Percentiles rank a stretch among this genome's conserved stretches.
These are phyloP conservation scores for Paraleonurus japonicus DNA, from an alignment of 257 asterid genomes.

Conservation along the genomic window DNA sequence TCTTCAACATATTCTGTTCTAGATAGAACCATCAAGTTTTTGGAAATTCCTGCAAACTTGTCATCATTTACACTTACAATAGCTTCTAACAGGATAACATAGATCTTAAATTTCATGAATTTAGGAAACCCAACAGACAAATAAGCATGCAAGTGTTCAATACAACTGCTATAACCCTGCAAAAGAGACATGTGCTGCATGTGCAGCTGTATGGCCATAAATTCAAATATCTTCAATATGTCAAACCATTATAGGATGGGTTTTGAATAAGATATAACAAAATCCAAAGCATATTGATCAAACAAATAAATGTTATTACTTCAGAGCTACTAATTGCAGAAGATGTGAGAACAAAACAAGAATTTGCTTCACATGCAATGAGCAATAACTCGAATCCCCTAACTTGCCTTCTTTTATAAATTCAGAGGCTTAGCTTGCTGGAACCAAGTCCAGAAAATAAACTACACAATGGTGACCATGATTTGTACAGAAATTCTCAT, in stretches of 20 bases:
- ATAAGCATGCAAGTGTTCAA: neutral
- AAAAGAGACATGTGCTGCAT: neutral
- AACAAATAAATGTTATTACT: neutral
- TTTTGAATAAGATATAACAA: neutral
- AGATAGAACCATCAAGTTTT: neutral
- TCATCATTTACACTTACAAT: neutral
- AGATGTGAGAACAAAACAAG: neutral
- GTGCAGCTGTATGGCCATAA: neutral
- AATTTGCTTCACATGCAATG: neutral
- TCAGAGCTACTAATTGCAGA: neutral
- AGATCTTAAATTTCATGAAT: neutral
- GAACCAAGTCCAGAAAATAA: constrained; percentile 9
- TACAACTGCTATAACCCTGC: neutral
- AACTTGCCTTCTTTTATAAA: constrained; percentile 5
- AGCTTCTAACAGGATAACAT: neutral
- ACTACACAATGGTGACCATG: neutral
- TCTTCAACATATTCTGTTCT: neutral
- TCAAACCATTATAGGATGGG: neutral
- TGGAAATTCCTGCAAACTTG: neutral
- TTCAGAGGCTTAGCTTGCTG: constrained; percentile 12
- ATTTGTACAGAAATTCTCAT: neutral
- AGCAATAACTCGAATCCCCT: constrained; percentile 15
- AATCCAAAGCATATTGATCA: neutral
- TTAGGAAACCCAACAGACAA: neutral
- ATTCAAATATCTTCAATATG: constrained; percentile 9